Evolutionary conservation across 139 green algal species (phyloP).

Genomic region (Chlamydomonas asymmetrica): DNA sequence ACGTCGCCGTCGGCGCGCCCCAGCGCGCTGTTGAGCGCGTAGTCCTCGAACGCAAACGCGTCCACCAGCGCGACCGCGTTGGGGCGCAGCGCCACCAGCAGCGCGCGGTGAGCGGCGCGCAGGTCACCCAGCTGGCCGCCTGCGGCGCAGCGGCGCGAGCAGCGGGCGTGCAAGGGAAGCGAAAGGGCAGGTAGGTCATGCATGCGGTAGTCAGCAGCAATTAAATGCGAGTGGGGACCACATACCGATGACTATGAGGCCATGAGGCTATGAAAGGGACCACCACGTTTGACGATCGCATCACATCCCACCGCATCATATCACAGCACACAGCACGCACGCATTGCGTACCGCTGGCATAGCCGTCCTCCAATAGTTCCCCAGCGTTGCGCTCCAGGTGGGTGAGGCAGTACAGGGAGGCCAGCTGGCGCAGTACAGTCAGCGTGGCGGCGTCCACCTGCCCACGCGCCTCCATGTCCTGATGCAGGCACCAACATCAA

Average conservation of each 20-base stretch:
- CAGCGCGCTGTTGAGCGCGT: slow-evolving; percentile 52
- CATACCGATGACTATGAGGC: too few relatives aligned
- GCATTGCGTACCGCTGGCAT: slow-evolving; percentile 36
- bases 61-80: slow-evolving; percentile 87
- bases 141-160: slow-evolving; percentile 13
- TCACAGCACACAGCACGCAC: slow-evolving; percentile 8
- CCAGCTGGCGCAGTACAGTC: slow-evolving; percentile 62
- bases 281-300: too few relatives aligned
- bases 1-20: slow-evolving; percentile 81
- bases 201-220: background rate
- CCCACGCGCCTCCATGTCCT: slow-evolving; percentile 14
- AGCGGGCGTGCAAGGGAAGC: background rate
- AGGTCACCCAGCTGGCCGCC: slow-evolving; percentile 54
- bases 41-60: slow-evolving; percentile 66
- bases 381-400: slow-evolving; percentile 51
- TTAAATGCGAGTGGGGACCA: too few relatives aligned
- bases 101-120: slow-evolving; percentile 50
- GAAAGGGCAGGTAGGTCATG: background rate
- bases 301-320: slow-evolving; percentile 8
- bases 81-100: slow-evolving; percentile 70
- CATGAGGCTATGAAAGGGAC: too few relatives aligned
- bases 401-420: slow-evolving; percentile 63
- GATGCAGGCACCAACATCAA: too few relatives aligned
- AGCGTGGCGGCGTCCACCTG: slow-evolving; percentile 1
- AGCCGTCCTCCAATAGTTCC: slow-evolving; percentile 75